Evolutionary conservation across 1,284 basidiomycete genomes (phyloP).

Genomic region (Apiotrichum veenhuisii): DNA sequence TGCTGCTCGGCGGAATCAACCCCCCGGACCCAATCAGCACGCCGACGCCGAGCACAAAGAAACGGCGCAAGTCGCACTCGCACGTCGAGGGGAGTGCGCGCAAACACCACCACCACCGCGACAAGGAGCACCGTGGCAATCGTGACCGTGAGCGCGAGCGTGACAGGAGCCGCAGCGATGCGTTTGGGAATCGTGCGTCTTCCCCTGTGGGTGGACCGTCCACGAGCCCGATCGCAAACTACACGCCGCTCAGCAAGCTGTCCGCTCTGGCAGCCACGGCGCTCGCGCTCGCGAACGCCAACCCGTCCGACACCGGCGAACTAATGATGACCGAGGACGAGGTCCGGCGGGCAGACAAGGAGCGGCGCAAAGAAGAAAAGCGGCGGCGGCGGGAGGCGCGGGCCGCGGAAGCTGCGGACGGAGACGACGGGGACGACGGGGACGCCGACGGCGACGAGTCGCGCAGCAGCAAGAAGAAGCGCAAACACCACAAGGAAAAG

Average conservation of each 20-base stretch:
- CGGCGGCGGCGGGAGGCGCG: neutral
- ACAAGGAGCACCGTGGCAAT: neutral
- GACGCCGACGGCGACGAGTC: neutral
- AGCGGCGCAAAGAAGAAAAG: neutral
- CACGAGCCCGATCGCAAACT: neutral
- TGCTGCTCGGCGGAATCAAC: neutral
- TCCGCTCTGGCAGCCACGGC: neutral
- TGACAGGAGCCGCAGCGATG: too few relatives aligned
- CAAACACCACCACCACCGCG: neutral
- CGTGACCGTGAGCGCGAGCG: neutral
- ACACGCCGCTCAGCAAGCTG: neutral
- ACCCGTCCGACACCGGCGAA: neutral
- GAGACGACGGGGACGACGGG: neutral
- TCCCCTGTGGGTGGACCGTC: neutral
- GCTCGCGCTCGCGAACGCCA: neutral
- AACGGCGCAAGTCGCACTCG: neutral
- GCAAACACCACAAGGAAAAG: too few relatives aligned
- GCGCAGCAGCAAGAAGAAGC: constrained; percentile 4
- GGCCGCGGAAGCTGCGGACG: neutral
- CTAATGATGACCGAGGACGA: neutral
- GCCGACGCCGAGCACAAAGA: neutral
- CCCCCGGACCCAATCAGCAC: neutral
- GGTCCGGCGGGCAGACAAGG: neutral
- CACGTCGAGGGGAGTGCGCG: neutral
- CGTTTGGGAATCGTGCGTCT: neutral